phyloP scores from a whole-genome alignment of 2,329 filamentous ascomycete genomes.

The Phaeosphaeriaceae sp. region DNA sequence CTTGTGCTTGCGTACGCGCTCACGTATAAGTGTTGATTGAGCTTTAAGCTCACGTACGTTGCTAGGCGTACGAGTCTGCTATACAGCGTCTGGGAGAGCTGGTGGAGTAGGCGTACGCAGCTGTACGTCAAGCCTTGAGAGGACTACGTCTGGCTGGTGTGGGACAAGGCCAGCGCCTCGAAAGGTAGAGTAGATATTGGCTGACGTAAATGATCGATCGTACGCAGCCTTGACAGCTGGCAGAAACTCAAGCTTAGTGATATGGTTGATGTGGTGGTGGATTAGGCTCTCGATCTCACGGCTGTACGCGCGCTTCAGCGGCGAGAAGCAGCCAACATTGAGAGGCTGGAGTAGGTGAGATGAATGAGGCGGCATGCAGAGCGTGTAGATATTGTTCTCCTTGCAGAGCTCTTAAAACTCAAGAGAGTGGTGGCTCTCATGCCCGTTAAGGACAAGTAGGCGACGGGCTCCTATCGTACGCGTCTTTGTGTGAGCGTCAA shows the following conservation, averaged over 20 bases:
- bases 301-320: no score
- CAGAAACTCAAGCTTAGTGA: no score
- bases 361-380: slow-evolving; percentile 41
- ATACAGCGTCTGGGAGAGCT: not conserved
- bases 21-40: no score
- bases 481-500: slow-evolving; percentile 8
- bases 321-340: no score
- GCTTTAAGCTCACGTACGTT: no score
- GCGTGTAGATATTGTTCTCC: slow-evolving; percentile 8
- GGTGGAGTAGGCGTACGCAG: not conserved
- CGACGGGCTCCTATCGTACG: slow-evolving; percentile 7
- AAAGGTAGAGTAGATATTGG: slow-evolving; percentile 35
- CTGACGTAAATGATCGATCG: slow-evolving; percentile 21
- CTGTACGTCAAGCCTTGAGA: slow-evolving; percentile 37
- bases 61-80: no score
- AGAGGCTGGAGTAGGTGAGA: no score
- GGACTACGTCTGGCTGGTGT: slow-evolving; percentile 34
- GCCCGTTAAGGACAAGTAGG: slow-evolving; percentile 18
- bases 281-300: no score
- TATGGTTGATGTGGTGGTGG: no score
- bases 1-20: no score
- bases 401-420: slow-evolving; percentile 41
- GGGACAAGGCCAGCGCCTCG: slow-evolving; percentile 38
- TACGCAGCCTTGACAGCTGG: slow-evolving; percentile 10
- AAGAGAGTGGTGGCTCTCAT: slow-evolving; percentile 11